Evolutionary conservation across 148 eudicot genomes (phyloP).

Genomic region (Rheum nobile): DNA sequence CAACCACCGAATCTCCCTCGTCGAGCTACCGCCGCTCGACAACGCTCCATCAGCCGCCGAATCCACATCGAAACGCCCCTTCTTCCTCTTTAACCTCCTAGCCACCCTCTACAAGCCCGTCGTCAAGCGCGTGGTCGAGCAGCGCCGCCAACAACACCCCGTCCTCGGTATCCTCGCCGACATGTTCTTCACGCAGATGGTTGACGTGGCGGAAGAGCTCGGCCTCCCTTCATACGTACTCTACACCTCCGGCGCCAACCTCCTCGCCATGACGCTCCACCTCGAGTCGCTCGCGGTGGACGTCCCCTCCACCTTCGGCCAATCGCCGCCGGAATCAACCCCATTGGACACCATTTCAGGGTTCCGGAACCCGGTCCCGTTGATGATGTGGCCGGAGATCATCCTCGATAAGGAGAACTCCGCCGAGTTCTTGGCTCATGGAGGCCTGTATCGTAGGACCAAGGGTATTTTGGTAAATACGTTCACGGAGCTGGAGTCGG

Average conservation of each 20-base stretch:
- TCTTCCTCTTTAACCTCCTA: neutral
- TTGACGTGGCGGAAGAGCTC: conserved; percentile 18
- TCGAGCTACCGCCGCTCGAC: neutral
- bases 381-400: conserved; percentile 10
- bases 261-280: neutral
- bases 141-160: conserved; percentile 1
- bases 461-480: conserved; percentile 32
- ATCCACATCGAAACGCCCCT: neutral
- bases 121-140: conserved; percentile 11
- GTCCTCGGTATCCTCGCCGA: conserved; percentile 13
- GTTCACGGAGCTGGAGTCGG: conserved; percentile 19
- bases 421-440: neutral
- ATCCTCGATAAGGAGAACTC: neutral
- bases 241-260: conserved; percentile 17
- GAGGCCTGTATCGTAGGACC: conserved; percentile 3
- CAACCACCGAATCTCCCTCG: neutral
- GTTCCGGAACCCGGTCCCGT: conserved; percentile 18
- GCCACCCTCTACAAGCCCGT: conserved; percentile 15
- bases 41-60: neutral
- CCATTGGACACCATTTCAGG: conserved; percentile 12
- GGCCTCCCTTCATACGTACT: conserved; percentile 18
- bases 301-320: neutral
- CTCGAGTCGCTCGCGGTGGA: neutral
- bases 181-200: conserved; percentile 14
- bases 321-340: neutral